Evolutionary conservation across 371 early-diverging fungal species (phyloP).

Genomic region (Dipsacomyces acuminosporus): DNA sequence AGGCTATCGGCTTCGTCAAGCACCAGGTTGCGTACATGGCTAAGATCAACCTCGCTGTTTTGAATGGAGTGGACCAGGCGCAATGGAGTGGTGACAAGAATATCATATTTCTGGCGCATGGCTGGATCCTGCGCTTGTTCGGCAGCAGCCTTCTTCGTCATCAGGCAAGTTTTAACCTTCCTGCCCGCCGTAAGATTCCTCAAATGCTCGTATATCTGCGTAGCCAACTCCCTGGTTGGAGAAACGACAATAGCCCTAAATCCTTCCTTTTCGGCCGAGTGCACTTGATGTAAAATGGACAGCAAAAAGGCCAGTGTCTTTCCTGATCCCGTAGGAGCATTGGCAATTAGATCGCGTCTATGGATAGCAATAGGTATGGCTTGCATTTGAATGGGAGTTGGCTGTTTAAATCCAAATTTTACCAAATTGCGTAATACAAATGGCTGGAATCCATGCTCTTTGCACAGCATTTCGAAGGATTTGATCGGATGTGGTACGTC

Average conservation of each 20-base stretch:
- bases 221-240: slow-evolving; percentile 96
- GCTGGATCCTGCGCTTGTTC: slow-evolving; percentile 63
- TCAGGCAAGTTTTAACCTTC: slow-evolving; percentile 67
- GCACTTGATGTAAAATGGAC: slow-evolving; percentile 82
- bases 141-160: slow-evolving; percentile 71
- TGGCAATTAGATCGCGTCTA: slow-evolving; percentile 63
- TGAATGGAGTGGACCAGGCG: slow-evolving; percentile 86
- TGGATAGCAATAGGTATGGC: slow-evolving; percentile 60
- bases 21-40: slow-evolving; percentile 66
- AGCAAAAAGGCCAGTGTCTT: slow-evolving; percentile 96
- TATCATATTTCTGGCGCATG: slow-evolving; percentile 71
- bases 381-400: slow-evolving; percentile 90
- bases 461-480: slow-evolving; percentile 69
- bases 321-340: slow-evolving; percentile 85
- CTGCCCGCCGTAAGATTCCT: slow-evolving; percentile 63
- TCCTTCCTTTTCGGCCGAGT: slow-evolving; percentile 67
- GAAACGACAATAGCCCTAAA: slow-evolving; percentile 88
- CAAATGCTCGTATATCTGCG: slow-evolving; percentile 84
- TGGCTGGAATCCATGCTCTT: slow-evolving; percentile 63
- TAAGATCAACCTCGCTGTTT: slow-evolving; percentile 69
- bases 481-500: slow-evolving; percentile 83
- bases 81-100: slow-evolving; percentile 86
- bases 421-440: slow-evolving; percentile 61
- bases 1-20: slow-evolving; percentile 95
- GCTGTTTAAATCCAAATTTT: slow-evolving; percentile 64